Base-by-base conservation (phyloP, 108 stramenopile genomes). In the Schizochytrium sp. region DNA sequence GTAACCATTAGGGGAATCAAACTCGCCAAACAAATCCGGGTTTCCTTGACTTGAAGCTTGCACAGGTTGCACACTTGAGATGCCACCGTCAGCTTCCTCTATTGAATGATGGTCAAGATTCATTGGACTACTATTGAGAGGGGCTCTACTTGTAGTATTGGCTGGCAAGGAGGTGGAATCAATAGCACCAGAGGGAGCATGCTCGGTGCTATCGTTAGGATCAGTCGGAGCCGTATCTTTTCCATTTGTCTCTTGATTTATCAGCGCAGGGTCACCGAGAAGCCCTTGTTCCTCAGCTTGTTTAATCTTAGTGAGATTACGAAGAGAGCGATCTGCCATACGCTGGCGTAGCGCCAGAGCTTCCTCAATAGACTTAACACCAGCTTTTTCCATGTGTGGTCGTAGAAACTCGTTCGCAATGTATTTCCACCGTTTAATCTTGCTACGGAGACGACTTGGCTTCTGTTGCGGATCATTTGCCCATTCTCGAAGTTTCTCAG, bases 401-500 rank as follows among this genome's bases (percentile, higher is more conserved):
- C 5, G 42, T 10, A 69, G 44, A 44, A 28, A 69, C 64, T 69
- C 15, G 42, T 8, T 69, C 12, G 44, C 64, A 44, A 69, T 44
- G 15, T 38, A 8, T 44, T 69, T 69, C 64, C 64, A 69, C 10
- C 44, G 40, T 44, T 69, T 7, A 38, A 69, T 44, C 64, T 69
- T 69, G 12, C 28, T 7, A 38, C 64, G 64, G 42, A 69, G 64
- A 44, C 64, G 12, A 10, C 42, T 44, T 7, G 64, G 64, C 28
- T 69, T 69, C 2, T 69, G 64, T 1, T 38, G 8, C 15, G 40
- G 40, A 15, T 69, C 64, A 7, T 44, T 15, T 7, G 64, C 44
- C 64, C 64, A 69, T 44, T 69, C 44, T 15, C 64, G 64, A 8
- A 69, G 42, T 8, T 69, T 69, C 64, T 69, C 64, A 44, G 40